A percentile compares a stretch with the other conserved stretches of the same genome.
These are phyloP conservation scores for Penicillium ochrochloron DNA, from an alignment of 495 filamentous ascomycete species.

Conservation along the genomic window DNA sequence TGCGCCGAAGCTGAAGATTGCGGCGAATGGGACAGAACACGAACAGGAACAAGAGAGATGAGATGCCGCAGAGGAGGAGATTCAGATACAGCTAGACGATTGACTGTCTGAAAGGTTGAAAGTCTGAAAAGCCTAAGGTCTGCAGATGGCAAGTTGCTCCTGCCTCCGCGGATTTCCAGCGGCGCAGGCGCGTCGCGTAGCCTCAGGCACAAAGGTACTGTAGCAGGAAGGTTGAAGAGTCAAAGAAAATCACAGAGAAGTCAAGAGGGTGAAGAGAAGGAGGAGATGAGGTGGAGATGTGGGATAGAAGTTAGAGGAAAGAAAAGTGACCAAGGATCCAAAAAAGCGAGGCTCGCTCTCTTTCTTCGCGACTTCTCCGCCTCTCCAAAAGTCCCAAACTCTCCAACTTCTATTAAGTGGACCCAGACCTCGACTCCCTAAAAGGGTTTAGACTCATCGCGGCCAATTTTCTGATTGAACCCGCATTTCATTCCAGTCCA, in stretches of 20 bases:
- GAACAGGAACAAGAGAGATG: not conserved
- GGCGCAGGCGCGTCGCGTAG: slow-evolving; percentile 6
- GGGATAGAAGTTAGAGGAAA: not conserved
- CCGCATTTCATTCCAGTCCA: not conserved
- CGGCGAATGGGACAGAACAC: not conserved
- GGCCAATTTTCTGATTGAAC: slow-evolving; percentile 12
- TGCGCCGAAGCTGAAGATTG: not conserved
- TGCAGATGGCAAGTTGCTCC: not conserved
- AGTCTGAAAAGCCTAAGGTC: not conserved
- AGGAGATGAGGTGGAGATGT: not conserved
- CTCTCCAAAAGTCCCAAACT: not conserved
- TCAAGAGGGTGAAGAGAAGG: not conserved
- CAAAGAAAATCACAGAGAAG: not conserved
- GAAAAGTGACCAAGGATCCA: not conserved
- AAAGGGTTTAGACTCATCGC: slow-evolving; percentile 17
- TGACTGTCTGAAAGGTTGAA: not conserved
- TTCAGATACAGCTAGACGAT: not conserved
- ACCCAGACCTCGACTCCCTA: not conserved
- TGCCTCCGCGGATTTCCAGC: slow-evolving; percentile 5
- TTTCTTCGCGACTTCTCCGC: not conserved
- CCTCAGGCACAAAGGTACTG: not conserved
- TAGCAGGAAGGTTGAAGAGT: not conserved
- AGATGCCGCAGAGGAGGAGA: not conserved
- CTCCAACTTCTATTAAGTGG: not conserved
- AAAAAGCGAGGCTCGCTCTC: not conserved